phyloP scores from a whole-genome alignment of 768 basidiomycete species.

The Sistotremastrum suecicum region DNA sequence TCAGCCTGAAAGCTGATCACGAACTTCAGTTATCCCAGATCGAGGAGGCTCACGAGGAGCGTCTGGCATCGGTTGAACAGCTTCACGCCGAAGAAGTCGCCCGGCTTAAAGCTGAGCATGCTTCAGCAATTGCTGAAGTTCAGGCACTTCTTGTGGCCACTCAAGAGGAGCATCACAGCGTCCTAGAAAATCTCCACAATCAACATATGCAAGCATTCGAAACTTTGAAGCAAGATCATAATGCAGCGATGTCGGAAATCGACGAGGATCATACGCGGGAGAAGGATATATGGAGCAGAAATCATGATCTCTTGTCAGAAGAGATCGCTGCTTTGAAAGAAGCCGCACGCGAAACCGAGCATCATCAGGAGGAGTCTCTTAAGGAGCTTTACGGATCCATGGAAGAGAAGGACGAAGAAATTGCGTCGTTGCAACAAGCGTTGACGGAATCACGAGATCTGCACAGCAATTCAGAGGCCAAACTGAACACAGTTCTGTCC shows the following conservation, averaged over 20 bases:
- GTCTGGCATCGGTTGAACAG: slow-evolving; percentile 16
- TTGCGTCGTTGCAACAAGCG: slow-evolving; percentile 36
- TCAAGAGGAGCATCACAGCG: slow-evolving; percentile 19
- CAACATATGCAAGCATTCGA: slow-evolving; percentile 21
- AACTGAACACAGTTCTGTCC: slow-evolving; percentile 33
- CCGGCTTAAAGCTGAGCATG: slow-evolving; percentile 32
- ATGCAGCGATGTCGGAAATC: slow-evolving; percentile 33
- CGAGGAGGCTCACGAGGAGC: slow-evolving; percentile 22
- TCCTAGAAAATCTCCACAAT: slow-evolving; percentile 22
- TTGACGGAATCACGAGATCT: slow-evolving; percentile 26
- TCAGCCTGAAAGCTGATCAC: slow-evolving; percentile 34
- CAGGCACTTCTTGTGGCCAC: slow-evolving; percentile 25
- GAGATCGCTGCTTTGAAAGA: slow-evolving; percentile 6
- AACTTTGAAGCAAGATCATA: slow-evolving; percentile 34
- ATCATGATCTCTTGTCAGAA: slow-evolving; percentile 19
- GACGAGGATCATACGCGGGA: slow-evolving; percentile 35
- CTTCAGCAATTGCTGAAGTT: slow-evolving; percentile 28
- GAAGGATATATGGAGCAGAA: slow-evolving; percentile 24
- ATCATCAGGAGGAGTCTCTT: slow-evolving; percentile 17
- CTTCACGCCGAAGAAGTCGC: slow-evolving; percentile 29
- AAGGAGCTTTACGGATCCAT: slow-evolving; percentile 26
- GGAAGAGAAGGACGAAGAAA: slow-evolving; percentile 32
- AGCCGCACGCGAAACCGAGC: slow-evolving; percentile 6
- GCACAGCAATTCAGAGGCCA: slow-evolving; percentile 27
- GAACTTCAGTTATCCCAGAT: slow-evolving; percentile 22